A percentile compares a stretch with the other conserved stretches of the same genome.
These are phyloP conservation scores for Saccharomycopsis lassenensis DNA, from an alignment of 805 yeast genomes.

Conservation along the genomic window DNA sequence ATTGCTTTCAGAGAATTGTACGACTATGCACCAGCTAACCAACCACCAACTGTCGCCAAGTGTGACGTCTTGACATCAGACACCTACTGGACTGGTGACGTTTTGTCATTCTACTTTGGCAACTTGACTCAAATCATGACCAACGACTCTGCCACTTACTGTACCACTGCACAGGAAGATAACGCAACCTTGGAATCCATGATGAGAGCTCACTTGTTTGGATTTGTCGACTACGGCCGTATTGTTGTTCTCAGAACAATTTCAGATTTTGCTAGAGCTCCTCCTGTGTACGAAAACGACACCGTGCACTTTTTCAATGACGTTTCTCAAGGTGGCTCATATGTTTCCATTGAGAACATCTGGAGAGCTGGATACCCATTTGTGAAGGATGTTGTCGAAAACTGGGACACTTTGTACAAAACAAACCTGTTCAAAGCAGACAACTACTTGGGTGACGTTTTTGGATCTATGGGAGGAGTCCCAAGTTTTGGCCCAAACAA, in stretches of 20 bases:
- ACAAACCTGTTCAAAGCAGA: constrained; percentile 29
- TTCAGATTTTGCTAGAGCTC: constrained; percentile 48
- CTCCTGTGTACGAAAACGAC: constrained; percentile 31
- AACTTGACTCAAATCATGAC: constrained; percentile 39
- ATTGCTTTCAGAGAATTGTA: constrained; percentile 37
- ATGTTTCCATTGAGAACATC: constrained; percentile 40
- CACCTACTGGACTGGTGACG: constrained; percentile 46
- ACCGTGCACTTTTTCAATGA: constrained; percentile 41
- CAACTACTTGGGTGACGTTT: constrained; percentile 53
- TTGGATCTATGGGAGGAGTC: constrained; percentile 40
- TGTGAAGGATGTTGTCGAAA: constrained; percentile 37
- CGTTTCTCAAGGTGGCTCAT: constrained; percentile 40
- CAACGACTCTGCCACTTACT: constrained; percentile 48
- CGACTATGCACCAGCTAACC: constrained; percentile 38
- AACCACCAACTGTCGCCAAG: constrained; percentile 35
- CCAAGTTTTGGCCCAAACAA: constrained; percentile 27
- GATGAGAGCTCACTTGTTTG: constrained; percentile 41
- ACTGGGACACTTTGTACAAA: constrained; percentile 33
- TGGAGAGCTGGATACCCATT: constrained; percentile 44
- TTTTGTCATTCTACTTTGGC: constrained; percentile 39
- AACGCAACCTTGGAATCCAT: constrained; percentile 53
- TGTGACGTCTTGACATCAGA: constrained; percentile 56
- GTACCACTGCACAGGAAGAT: constrained; percentile 59
- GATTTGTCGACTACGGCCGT: constrained; percentile 46
- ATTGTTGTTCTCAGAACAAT: constrained; percentile 51